Base-by-base conservation (phyloP, 805 yeast species). In the Cyberlindnera saturnus region DNA sequence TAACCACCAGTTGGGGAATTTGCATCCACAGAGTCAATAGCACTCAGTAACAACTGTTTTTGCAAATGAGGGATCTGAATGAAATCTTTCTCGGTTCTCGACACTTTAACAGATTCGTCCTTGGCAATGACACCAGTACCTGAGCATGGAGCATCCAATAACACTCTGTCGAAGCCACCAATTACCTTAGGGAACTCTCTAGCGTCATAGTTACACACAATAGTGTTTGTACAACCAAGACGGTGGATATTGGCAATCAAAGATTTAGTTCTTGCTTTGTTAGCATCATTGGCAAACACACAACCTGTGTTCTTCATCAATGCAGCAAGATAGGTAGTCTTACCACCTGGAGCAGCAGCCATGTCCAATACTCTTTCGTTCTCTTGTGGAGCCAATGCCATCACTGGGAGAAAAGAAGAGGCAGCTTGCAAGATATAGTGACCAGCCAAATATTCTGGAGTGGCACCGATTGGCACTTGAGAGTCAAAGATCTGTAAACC, bases 271-370 rank as follows among this genome's bases (percentile, higher is more conserved):
- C 99, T 83, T 19, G 95, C 86, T 64, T 91, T 93, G 71, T 89
- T 93, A 45, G 96, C 82, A 69, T 93, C 99, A 65, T 93, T 93
- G 42, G 99, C 99, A 64, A 93, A 90, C 18, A 93, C 86, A 64
- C 91, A 81, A 23, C 99, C 99, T 1, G 99, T 93, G 66, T 93
- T 93, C 62, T 93, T 93, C 98, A 93, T 93, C 69, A 91, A 66
- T 1, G 99, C 97, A 32, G 96, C 80, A 41, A 91, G 79, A 63
- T 88, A 90, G 2, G 99, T 91, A 17, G 97, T 88, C 63, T 91
- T 91, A 67, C 99, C 99, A 71, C 99, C 99, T 52, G 99, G 99
- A 26, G 99, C 97, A 47, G 99, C 95, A 38, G 99, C 98, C 99
- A 93, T 93, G 69, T 93, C 99, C 50, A 93, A 72, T 34, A 93